Base-by-base conservation (phyloP, 1,139 yeast genomes). In the Geotrichum klebahnii region DNA sequence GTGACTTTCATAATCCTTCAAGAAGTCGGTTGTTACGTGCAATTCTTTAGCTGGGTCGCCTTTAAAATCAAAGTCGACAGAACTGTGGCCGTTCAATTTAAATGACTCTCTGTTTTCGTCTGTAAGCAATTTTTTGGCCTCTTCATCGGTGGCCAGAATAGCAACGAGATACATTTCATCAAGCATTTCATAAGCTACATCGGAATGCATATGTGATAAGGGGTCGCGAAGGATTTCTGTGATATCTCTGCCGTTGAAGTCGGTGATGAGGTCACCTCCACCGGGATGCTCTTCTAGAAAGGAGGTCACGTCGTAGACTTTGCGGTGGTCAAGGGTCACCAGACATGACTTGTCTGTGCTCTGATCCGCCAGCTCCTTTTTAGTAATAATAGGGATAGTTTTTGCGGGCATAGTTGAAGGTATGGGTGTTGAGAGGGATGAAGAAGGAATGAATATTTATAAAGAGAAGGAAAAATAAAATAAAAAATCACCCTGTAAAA, bases 251-350 rank as follows among this genome's bases (percentile, higher is more conserved):
- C 97, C 96, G 12, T 88, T 92, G 64, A 82, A 80, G 3, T 87
- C 90, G 51, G 77, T 61, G 53, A 92, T 78, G 37, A 85, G 64
- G 51, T 87, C 90, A 3, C 78, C 80, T 14, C 96, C 97, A 51
- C 86, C 96, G 0, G 97, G 96, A 66, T 89, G 96, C 59, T 84
- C 90, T 34, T 81, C 83, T 40, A 89, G 63, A 60, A 89, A 92
- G 5, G 70, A 76, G 0, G 92, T 82, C 44, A 90, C 89, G 65
- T 92, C 80, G 65, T 89, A 90, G 37, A 92, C 81, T 61, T 86
- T 87, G 61, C 96, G 75, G 67, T 83, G 72, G 61, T 78, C 72
- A 23, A 89, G 70, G 1, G 95, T 79, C 46, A 90, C 95, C 86
- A 95, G 85, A 58, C 87, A 81, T 57, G 84, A 82, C 24, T 69